Percentiles rank a stretch among this genome's conserved stretches.
phyloP scores from a whole-genome alignment of 1,139 yeast genomes.

The Meyerozyma smithsonii region DNA sequence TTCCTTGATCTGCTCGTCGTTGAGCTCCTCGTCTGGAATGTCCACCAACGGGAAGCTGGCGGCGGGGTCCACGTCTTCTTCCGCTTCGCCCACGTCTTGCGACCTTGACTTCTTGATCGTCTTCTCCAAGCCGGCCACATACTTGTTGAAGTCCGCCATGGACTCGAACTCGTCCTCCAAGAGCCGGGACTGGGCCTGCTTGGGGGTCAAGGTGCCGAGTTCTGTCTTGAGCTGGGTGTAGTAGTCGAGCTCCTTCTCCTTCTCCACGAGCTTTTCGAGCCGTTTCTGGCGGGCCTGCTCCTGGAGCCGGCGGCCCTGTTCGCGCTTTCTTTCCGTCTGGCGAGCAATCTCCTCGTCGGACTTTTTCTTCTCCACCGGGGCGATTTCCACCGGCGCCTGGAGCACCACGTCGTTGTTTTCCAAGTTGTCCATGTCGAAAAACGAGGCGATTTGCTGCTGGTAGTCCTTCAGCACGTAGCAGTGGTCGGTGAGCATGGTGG shows the following conservation, averaged over 20 bases:
- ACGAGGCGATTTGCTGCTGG: conserved; percentile 52
- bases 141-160: conserved; percentile 65
- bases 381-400: conserved; percentile 71
- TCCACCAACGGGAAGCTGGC: conserved; percentile 72
- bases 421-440: conserved; percentile 58
- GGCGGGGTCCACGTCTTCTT: conserved; percentile 46
- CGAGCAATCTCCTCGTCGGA: conserved; percentile 76
- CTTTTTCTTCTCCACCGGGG: conserved; percentile 54
- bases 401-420: conserved; percentile 67
- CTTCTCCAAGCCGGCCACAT: conserved; percentile 61
- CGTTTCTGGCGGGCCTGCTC: conserved; percentile 89
- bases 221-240: conserved; percentile 55
- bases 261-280: conserved; percentile 71
- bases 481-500: conserved; percentile 64
- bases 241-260: conserved; percentile 76
- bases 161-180: conserved; percentile 77
- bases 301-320: conserved; percentile 83
- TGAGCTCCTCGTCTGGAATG: conserved; percentile 75
- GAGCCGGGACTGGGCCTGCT: conserved; percentile 40
- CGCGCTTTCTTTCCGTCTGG: conserved; percentile 77
- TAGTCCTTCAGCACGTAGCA: conserved; percentile 76
- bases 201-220: conserved; percentile 44
- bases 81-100: conserved; percentile 56
- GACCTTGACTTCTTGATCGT: conserved; percentile 64
- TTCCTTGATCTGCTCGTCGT: conserved; percentile 78